Conservation (phyloP, 2,329 filamentous ascomycete genomes). For the Ustulina deusta region DNA sequence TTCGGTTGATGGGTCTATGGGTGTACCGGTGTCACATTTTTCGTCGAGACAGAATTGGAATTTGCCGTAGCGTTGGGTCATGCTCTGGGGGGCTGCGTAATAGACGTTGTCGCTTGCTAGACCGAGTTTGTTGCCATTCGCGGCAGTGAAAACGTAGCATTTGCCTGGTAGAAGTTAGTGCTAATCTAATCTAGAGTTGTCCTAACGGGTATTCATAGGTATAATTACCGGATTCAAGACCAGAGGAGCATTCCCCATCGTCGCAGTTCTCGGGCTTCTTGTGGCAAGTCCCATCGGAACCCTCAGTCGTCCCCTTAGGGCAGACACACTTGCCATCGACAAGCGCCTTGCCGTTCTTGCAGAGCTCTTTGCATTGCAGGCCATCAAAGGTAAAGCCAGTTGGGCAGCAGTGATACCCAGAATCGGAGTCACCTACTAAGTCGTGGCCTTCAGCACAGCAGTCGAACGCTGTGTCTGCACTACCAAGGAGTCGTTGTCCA, state of each 20-base stretch:
- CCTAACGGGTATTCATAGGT: not conserved
- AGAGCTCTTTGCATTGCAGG: slow-evolving; percentile 23
- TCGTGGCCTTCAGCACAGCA: slow-evolving; percentile 36
- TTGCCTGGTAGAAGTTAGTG: slow-evolving; percentile 24
- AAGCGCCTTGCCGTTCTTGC: slow-evolving; percentile 30
- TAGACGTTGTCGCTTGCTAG: slow-evolving; percentile 22
- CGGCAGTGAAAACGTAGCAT: slow-evolving; percentile 32
- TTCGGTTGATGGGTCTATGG: slow-evolving; percentile 25
- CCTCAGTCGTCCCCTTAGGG: slow-evolving; percentile 26
- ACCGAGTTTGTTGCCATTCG: slow-evolving; percentile 34
- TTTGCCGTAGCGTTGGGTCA: slow-evolving; percentile 33
- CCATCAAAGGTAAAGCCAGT: slow-evolving; percentile 33
- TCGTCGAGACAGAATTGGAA: slow-evolving; percentile 35
- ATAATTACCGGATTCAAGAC: slow-evolving; percentile 34
- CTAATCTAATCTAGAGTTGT: not conserved
- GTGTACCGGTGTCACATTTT: slow-evolving; percentile 16
- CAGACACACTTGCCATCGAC: slow-evolving; percentile 34
- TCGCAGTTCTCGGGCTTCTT: slow-evolving; percentile 15
- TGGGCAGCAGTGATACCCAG: slow-evolving; percentile 34
- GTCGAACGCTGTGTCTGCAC: slow-evolving; percentile 32
- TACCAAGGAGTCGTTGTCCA: slow-evolving; percentile 32
- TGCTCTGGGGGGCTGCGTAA: slow-evolving; percentile 26
- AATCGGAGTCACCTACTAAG: slow-evolving; percentile 21
- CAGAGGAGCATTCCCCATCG: slow-evolving; percentile 29
- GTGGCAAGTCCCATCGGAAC: slow-evolving; percentile 29